A percentile compares a stretch with the other conserved stretches of the same genome.
Conservation (phyloP, 2,329 filamentous ascomycete species). For the Fusarium sp. region DNA sequence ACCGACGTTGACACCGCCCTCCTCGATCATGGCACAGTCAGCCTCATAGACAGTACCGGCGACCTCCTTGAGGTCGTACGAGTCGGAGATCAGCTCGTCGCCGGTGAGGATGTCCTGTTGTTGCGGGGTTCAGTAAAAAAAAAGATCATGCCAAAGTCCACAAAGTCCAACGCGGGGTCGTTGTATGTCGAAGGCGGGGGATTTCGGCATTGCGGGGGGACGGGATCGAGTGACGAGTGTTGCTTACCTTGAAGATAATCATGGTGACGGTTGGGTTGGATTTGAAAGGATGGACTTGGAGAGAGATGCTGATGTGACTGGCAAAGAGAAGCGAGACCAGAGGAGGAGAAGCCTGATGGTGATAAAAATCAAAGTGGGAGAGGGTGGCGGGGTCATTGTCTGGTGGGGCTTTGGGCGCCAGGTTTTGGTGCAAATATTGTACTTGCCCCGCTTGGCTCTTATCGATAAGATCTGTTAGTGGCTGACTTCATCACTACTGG, state of each 20-base stretch:
- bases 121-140: conserved; percentile 47
- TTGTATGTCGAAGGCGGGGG: background rate
- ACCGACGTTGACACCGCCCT: conserved; percentile 81
- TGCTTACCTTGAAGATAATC: conserved; percentile 77
- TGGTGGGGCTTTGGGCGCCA: conserved; percentile 33
- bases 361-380: conserved; percentile 44
- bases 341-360: conserved; percentile 40
- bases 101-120: conserved; percentile 85
- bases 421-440: background rate
- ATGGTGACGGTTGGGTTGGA: conserved; percentile 66
- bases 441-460: background rate
- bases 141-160: conserved; percentile 35
- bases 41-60: conserved; percentile 88
- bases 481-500: background rate
- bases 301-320: conserved; percentile 33
- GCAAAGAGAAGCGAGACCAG: conserved; percentile 34
- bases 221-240: background rate
- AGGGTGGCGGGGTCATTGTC: conserved; percentile 39
- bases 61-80: conserved; percentile 84
- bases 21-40: conserved; percentile 89
- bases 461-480: background rate
- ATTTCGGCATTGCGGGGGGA: conserved; percentile 1
- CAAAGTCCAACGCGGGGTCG: conserved; percentile 35
- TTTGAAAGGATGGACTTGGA: conserved; percentile 30
- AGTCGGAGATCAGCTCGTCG: conserved; percentile 98